A percentile compares a stretch with the other conserved stretches of the same genome.
Conservation (phyloP, 352 stramenopile genomes). For the Globisporangium spinosum region DNA sequence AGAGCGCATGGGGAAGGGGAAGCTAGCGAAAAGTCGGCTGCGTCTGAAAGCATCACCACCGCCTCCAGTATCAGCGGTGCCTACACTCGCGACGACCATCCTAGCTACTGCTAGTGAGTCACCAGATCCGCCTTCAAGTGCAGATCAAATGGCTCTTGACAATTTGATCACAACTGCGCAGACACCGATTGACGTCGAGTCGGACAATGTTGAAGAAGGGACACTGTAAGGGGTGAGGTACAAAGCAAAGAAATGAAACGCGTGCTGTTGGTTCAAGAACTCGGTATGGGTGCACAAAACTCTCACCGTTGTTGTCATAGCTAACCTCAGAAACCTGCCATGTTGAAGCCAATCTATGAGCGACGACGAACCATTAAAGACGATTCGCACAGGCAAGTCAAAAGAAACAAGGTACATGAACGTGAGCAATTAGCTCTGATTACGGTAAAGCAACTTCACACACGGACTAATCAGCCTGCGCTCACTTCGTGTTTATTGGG, state of each 20-base stretch:
- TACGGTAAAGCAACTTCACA: too few species aligned
- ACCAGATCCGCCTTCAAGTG: neutral
- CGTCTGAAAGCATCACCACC: conserved; percentile 19
- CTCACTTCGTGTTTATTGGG: too few species aligned
- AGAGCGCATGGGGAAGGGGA: conserved; percentile 48
- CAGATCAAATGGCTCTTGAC: conserved; percentile 4
- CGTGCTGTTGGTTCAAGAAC: neutral
- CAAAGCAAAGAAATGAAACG: neutral
- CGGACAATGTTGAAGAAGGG: neutral
- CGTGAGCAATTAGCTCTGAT: too few species aligned
- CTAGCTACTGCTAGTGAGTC: neutral
- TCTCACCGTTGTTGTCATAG: neutral
- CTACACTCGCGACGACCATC: neutral
- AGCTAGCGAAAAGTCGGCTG: conserved; percentile 28
- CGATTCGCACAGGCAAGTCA: neutral
- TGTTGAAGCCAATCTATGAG: neutral
- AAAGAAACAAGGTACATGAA: too few species aligned
- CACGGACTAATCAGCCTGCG: too few species aligned
- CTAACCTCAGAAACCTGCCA: neutral
- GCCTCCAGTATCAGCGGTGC: neutral
- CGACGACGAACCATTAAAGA: neutral
- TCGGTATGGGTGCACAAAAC: neutral
- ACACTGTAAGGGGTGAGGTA: neutral
- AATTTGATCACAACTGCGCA: conserved; percentile 1
- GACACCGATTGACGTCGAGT: neutral